Evolutionary conservation across 2,329 filamentous ascomycete genomes (phyloP), one percentile per base, ranked within the genome.

Genomic region (Orbilia brochopaga): DNA sequence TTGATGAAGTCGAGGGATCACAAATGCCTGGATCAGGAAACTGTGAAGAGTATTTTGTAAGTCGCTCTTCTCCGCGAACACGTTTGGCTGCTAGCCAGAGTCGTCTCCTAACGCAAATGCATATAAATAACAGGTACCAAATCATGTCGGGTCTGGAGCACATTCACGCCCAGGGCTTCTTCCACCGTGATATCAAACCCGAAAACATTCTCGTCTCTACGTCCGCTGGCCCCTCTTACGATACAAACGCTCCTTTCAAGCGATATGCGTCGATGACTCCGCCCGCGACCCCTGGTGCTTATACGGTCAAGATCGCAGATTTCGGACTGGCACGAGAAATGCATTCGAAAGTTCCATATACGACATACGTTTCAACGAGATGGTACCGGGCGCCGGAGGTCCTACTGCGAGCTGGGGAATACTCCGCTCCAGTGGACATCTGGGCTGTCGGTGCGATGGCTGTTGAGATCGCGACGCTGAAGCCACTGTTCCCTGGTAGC

Each of bases 371-470:
- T 48, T 99, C 94, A 0, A 99, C 94, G 2, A 84, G 94, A 80
- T 99, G 94, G 94, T 99, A 91, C 78, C 85, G 88, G 74, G 94
- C 94, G 1, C 94, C 94, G 0, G 94, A 99, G 78, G 94, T 99
- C 1, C 85, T 99, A 4, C 82, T 99, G 24, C 88, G 94, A 76
- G 94, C 94, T 4, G 94, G 94, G 59, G 92, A 97, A 79, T 99
- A 99, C 81, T 97, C 94, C 0, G 92, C 94, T 0, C 94, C 94
- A 0, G 94, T 99, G 1, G 94, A 99, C 78, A 97, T 99, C 76
- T 99, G 94, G 94, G 94, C 94, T 0, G 87, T 99, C 46, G 94
- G 94, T 77, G 94, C 94, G 19, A 99, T 99, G 94, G 94, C 94
- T 5, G 94, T 99, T 10, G 94, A 99, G 79, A 90, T 99, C 74